Base-by-base conservation (phyloP, 2,329 filamentous ascomycete genomes). In the Falciphora oryzae region DNA sequence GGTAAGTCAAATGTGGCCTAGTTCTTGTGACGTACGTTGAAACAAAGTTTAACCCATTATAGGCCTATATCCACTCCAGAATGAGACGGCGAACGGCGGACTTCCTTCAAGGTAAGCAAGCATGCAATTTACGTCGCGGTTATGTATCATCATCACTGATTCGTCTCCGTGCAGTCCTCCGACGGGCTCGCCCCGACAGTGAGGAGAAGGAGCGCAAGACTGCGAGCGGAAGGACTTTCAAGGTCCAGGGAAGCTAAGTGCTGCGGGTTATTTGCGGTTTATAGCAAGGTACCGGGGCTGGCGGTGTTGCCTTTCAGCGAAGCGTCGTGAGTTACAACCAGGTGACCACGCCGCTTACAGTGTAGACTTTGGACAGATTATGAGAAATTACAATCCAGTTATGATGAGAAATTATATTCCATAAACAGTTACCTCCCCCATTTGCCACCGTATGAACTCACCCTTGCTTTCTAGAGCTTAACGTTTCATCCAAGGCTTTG, bases 171-270 rank as follows among this genome's bases (percentile, higher is more conserved):
- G 18, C 72, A 96, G 94, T 99, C n/a, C 85, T 99, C 69, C 94
- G 96, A 75, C 88, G 96, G 80, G 95, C 95, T 66, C 86, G 95
- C 72, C 96, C 95, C 58, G 95, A 99, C 76, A 93, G 89, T 71
- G 94, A 98, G 78, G 95, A 98, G 79, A 94, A 94, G 80, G 96
- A 99, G 80, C 89, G 92, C 73, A 99, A 99, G 87, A 99, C 95
- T 65, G 95, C 96, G 60, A 98, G 92, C 76, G 95, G 95, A 69
- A 87, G 95, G 72, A 96, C 93, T 58, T 99, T 99, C 86, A 88
- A 83, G 77, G 78, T 65, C 8, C 68, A 70, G 61, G 65, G 62
- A 4, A 59, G 35, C 56, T 63, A 63, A 53, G 44, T 53, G 8
- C 10, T 53, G 22, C 44, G 44, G 10, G 6, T 18, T n/a, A 13